Base-by-base conservation (phyloP, 2,329 filamentous ascomycete species). In the Colletotrichum sojae region DNA sequence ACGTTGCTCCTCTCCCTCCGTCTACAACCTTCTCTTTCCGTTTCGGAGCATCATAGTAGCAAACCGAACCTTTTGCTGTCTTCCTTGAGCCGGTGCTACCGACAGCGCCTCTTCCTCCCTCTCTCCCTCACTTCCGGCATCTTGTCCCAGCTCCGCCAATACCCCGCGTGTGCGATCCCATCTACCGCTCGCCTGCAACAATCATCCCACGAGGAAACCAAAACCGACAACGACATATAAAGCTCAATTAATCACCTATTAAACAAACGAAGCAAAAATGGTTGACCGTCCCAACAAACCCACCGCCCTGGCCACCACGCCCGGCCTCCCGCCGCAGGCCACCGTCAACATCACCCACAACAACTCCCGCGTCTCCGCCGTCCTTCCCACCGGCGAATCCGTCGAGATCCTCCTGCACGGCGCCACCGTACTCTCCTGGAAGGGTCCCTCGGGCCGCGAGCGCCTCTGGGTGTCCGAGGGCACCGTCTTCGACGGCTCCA, bases 391-490 rank as follows among this genome's bases (percentile, higher is more conserved):
- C 0, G 95, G 95, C 73, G 95, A 98, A 83, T 93, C 90, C 63
- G 89, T 97, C 73, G 91, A 94, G 73, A 86, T 99, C 45, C 86
- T 97, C 70, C 89, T 98, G n/a, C 93, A 93, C 76, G 96, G 96
- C 67, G 96, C 96, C 12, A 98, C 95, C 1, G 92, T 99, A 55
- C 90, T 93, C 68, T 96, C 92, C 81, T 99, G 96, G 96, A 97
- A 96, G 85, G 91, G 92, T 77, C 88, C 90, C 68, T 85, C 88
- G 67, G 92, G 92, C 55, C 83, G 89, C 64, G 95, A 98, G 84
- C 94, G 94, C 82, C 86, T 98, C 63, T 98, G 94, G 88, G 77
- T 98, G 73, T 96, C 93, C 81, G 89, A 94, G 70, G 90, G 87
- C 67, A 92, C 95, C 52, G 89, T 89, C 76, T 85, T 97, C 65